Conservation (phyloP, 805 yeast species). For the Metschnikowia sp. region DNA sequence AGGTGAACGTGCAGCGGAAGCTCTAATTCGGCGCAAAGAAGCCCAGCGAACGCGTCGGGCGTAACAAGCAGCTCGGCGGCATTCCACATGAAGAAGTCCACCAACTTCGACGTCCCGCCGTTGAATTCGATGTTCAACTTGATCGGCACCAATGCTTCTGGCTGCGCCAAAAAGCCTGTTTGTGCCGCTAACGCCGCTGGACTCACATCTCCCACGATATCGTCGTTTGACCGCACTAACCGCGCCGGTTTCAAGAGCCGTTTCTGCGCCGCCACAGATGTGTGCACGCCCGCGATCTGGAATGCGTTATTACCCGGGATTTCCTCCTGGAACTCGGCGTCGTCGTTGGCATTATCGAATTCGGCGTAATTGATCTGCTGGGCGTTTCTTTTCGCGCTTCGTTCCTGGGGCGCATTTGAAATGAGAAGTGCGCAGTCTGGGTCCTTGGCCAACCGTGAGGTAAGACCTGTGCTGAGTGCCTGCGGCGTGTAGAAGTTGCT, state of each 20-base stretch:
- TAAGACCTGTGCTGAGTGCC: slow-evolving; percentile 73
- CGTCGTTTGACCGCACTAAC: slow-evolving; percentile 8
- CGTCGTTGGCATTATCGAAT: slow-evolving; percentile 60
- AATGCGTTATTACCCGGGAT: slow-evolving; percentile 12
- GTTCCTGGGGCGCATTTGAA: slow-evolving; percentile 64
- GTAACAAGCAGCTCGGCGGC: slow-evolving; percentile 59
- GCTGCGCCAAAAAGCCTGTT: neutral
- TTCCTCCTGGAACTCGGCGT: slow-evolving; percentile 31
- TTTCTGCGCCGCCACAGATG: slow-evolving; percentile 29
- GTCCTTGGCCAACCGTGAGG: slow-evolving; percentile 62
- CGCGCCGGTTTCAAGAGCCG: slow-evolving; percentile 21
- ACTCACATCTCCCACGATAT: slow-evolving; percentile 2
- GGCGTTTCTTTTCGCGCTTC: slow-evolving; percentile 72
- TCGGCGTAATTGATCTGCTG: slow-evolving; percentile 81
- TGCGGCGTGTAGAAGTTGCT: slow-evolving; percentile 52
- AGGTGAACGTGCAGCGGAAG: slow-evolving; percentile 63
- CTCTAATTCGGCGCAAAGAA: slow-evolving; percentile 81
- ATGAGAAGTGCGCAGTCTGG: slow-evolving; percentile 70
- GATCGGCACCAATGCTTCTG: slow-evolving; percentile 59
- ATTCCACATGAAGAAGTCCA: slow-evolving; percentile 76
- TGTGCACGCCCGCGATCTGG: slow-evolving; percentile 32
- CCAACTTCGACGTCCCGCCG: slow-evolving; percentile 44
- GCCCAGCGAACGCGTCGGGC: slow-evolving; percentile 71
- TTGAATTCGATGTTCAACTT: slow-evolving; percentile 59
- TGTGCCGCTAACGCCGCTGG: slow-evolving; percentile 2